Base-by-base conservation (phyloP, 768 basidiomycete species). In the Suillus subalutaceus region DNA sequence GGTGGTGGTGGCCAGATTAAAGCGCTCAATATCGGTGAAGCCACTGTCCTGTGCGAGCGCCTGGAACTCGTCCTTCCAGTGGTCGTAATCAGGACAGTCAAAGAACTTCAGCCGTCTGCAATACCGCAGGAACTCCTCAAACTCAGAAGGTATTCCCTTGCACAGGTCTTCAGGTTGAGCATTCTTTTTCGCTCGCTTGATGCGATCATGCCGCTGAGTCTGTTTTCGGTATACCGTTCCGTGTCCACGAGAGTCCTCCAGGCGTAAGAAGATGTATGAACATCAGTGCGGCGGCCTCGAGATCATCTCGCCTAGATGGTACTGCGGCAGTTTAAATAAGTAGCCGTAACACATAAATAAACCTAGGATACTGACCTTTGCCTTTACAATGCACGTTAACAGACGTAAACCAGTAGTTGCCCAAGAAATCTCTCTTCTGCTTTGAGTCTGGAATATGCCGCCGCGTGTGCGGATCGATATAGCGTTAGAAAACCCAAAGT, bases 371-470 rank as follows among this genome's bases (percentile, higher is more conserved):
- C 79, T 68, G 67, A 90, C 91, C 90, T 82, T 86, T 88, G 63
- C 89, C 89, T 58, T 86, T 85, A 70, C 91, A 93, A 74, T 93
- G 91, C 13, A 93, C 92, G 48, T 84, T 85, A 4, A 93, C 84
- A 13, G 91, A 89, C 79, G 86, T 88, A 73, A 93, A 93, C 90
- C 90, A 93, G 73, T 92, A 93, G 73, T 93, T 93, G 32, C 91
- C 91, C 62, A 93, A 87, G 68, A 93, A 93, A 71, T 91, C 88
- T 50, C 90, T 86, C 72, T 87, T 88, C 38, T 77, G 78, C 62
- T 83, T 86, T 70, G 87, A 88, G 65, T 92, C 88, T 20, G 87
- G 86, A 65, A 93, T 90, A 71, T 93, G 91, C n/a, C 84, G 83
- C 52, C 77, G 82, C 4, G 89, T 91, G 56, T 74, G 68, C 26